Base-by-base conservation (phyloP, 257 asterid genomes). In the Solanum appendiculatum region DNA sequence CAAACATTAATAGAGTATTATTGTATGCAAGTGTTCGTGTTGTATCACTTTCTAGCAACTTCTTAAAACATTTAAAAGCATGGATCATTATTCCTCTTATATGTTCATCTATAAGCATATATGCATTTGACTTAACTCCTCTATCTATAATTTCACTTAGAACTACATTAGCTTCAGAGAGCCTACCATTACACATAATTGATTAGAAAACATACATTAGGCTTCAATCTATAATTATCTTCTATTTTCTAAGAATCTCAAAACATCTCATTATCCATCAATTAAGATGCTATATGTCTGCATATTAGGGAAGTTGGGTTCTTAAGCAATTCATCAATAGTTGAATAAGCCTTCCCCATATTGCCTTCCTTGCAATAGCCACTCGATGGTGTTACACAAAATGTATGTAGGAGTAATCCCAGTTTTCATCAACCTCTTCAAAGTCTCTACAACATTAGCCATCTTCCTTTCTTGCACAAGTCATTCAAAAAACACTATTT, bases 191-290 rank as follows among this genome's bases (percentile, higher is more conserved):
- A 94, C 78, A 95, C 91, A 70, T 90, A 88, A 86, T 93, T 92
- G 74, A 96, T 91, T 86, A 95, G 86, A 87, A 98, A 91, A 42
- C 97, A 92, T 48, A 90, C 91, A 69, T 89, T 92, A 60, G 97
- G 95, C 88, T 85, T 91, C 51, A 93, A 82, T 66, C 92, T 94
- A 80, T 89, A 14, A 13, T 66, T 87, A 60, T 37, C 87, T 68
- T 95, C 95, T 94, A 96, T 95, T 78, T 94, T 95, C 40, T 93
- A 51, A 95, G 93, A 90, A 93, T 90, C 90, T 91, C 87, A 56
- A 94, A 90, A 89, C 98, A 93, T 90, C 83, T 91, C 37, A 92
- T 94, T 90, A 92, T 72, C 95, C 98, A 54, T 91, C 88, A 29
- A 94, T 90, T 78, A 95, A 90, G 86, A 94, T 95, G 91, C 92